A percentile compares a stretch with the other conserved stretches of the same genome.
Evolutionary conservation across 305 asterid genomes (phyloP).

Genomic region (Fraxinus platypoda): DNA sequence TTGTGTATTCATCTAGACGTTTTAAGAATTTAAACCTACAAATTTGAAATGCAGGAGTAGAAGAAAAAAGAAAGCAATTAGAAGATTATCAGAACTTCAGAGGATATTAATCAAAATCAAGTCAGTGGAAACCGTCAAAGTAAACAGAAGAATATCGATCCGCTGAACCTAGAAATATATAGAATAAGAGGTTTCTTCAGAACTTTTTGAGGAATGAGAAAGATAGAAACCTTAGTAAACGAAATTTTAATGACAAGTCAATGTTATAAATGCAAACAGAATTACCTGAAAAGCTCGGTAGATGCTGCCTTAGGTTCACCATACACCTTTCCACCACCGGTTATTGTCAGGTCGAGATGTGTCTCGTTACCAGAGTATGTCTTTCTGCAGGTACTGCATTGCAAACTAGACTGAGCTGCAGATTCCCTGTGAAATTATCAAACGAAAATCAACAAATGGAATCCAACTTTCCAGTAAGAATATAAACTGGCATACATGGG

Average conservation of each 20-base stretch:
- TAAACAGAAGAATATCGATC: background rate
- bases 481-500: background rate
- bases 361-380: slow-evolving; percentile 54
- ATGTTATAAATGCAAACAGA: background rate
- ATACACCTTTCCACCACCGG: slow-evolving; percentile 57
- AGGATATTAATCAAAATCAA: background rate
- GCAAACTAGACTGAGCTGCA: slow-evolving; percentile 37
- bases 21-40: background rate
- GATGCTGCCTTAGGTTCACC: slow-evolving; percentile 68
- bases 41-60: background rate
- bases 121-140: background rate
- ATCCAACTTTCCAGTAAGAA: background rate
- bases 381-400: slow-evolving; percentile 63
- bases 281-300: slow-evolving; percentile 79
- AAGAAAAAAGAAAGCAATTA: background rate
- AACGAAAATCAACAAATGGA: background rate
- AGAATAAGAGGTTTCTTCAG: background rate
- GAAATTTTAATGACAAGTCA: background rate
- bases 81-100: background rate
- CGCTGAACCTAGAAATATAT: background rate
- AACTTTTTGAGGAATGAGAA: background rate
- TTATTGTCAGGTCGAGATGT: slow-evolving; percentile 64
- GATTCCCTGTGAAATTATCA: slow-evolving; percentile 46
- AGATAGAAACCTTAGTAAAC: background rate
- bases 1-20: background rate